These are phyloP conservation scores for Takashimella koratensis DNA, from an alignment of 1,284 basidiomycete species.

Conservation along the genomic window DNA sequence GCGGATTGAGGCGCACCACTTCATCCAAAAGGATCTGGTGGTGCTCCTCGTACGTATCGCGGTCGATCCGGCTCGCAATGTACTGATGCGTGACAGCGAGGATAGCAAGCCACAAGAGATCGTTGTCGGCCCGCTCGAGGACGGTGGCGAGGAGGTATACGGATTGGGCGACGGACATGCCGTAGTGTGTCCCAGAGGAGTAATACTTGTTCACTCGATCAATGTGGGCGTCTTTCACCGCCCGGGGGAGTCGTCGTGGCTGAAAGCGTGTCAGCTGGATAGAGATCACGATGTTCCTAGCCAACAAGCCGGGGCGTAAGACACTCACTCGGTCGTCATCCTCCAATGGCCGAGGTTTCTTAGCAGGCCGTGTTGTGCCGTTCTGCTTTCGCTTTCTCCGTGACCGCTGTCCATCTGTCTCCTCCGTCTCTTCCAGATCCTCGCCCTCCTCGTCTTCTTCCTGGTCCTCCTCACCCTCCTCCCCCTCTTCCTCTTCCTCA, in stretches of 20 bases:
- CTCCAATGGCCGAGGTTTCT: constrained; percentile 27
- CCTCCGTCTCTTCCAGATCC: constrained; percentile 26
- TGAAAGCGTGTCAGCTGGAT: constrained; percentile 10
- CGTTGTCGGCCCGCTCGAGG: constrained; percentile 86
- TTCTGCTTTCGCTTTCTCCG: constrained; percentile 57
- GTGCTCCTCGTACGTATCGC: constrained; percentile 76
- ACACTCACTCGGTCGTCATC: constrained; percentile 30
- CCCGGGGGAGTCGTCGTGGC: constrained; percentile 59
- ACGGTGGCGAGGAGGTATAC: constrained; percentile 86
- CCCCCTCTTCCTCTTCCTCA: constrained; percentile 43
- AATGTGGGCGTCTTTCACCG: constrained; percentile 63
- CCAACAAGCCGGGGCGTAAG: too few relatives aligned
- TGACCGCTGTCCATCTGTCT: constrained; percentile 46
- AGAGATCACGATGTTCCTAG: too few relatives aligned
- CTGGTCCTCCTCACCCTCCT: constrained; percentile 54
- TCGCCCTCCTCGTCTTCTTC: constrained; percentile 48
- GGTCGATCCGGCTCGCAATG: constrained; percentile 77
- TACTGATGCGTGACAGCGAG: constrained; percentile 94
- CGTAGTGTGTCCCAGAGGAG: constrained; percentile 75
- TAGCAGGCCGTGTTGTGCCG: constrained; percentile 16
- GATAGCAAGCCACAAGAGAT: constrained; percentile 92
- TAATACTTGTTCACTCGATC: constrained; percentile 76
- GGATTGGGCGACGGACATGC: constrained; percentile 83
- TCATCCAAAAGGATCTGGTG: constrained; percentile 79
- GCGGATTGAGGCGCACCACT: constrained; percentile 78